A percentile compares a stretch with the other conserved stretches of the same genome.
Evolutionary conservation across 306 rosid species (phyloP).

Genomic region (Pyrus bretschneideri): DNA sequence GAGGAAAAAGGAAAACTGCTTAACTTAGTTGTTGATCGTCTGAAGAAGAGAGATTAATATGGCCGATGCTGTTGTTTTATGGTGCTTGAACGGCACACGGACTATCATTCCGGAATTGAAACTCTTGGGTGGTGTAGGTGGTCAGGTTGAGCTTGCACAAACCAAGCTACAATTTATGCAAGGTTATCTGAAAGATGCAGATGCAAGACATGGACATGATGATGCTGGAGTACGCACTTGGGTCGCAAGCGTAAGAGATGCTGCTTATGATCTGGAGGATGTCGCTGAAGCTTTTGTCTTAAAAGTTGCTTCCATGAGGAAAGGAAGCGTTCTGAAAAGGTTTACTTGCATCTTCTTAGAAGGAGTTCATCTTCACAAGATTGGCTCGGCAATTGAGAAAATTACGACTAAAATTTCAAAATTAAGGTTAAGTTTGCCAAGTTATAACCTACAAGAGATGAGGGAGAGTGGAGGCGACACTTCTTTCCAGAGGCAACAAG

Average conservation of each 20-base stretch:
- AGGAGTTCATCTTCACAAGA: conserved; percentile 3
- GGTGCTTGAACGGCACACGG: neutral
- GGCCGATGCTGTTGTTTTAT: neutral
- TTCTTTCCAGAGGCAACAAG: neutral
- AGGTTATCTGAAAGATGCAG: conserved; percentile 12
- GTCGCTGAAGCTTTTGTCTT: conserved; percentile 21
- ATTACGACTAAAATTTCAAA: conserved; percentile 23
- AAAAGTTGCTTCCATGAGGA: neutral
- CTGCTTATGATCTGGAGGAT: conserved; percentile 31
- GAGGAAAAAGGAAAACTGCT: too few species aligned
- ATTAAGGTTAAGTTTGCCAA: conserved; percentile 26
- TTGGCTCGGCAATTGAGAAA: conserved; percentile 15
- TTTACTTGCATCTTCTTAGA: conserved; percentile 7
- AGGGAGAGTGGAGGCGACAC: neutral
- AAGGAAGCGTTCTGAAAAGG: conserved; percentile 2
- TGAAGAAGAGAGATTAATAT: neutral
- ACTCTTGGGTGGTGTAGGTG: neutral
- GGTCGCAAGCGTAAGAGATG: neutral
- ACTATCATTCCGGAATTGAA: neutral
- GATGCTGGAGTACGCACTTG: conserved; percentile 11
- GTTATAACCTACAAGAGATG: conserved; percentile 25
- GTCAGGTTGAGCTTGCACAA: neutral
- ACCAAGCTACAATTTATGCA: neutral
- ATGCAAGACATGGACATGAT: conserved; percentile 25
- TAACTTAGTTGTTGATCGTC: too few species aligned